phyloP scores from a whole-genome alignment of 225 moss, liverwort and hornwort species.

The Antitrichia curtipendula region DNA sequence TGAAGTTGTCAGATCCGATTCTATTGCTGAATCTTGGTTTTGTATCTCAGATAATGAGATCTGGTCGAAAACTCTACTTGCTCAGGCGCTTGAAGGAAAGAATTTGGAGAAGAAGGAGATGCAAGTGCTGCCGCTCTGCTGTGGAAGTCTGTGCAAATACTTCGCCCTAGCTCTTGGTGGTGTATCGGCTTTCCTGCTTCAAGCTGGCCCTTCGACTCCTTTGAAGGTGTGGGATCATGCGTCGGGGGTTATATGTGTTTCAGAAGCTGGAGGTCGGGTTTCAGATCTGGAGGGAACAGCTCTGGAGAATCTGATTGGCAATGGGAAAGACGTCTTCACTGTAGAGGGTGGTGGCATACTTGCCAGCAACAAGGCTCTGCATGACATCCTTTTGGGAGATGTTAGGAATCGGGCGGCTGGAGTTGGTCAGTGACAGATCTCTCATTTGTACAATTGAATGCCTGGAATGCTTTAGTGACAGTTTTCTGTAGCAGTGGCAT shows the following conservation, averaged over 20 bases:
- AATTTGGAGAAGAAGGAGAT: slow-evolving; percentile 7
- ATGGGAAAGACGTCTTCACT: slow-evolving; percentile 5
- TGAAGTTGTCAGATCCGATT: slow-evolving; percentile 8
- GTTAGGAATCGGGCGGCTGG: not conserved
- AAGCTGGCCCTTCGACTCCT: slow-evolving; percentile 6
- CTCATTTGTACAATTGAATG: not conserved
- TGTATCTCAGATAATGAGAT: slow-evolving; percentile 56
- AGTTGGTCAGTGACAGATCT: not conserved
- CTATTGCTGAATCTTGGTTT: slow-evolving; percentile 30
- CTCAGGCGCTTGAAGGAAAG: slow-evolving; percentile 11
- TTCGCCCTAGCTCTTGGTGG: slow-evolving; percentile 61
- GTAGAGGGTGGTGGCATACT: slow-evolving; percentile 35
- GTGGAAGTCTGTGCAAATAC: slow-evolving; percentile 83
- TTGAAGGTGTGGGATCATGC: slow-evolving; percentile 85
- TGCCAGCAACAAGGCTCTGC: slow-evolving; percentile 22
- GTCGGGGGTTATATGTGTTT: slow-evolving; percentile 52
- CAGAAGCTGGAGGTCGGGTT: slow-evolving; percentile 58
- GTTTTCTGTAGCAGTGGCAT: not conserved
- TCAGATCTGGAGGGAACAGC: slow-evolving; percentile 24
- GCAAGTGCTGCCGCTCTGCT: slow-evolving; percentile 38
- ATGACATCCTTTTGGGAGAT: slow-evolving; percentile 2
- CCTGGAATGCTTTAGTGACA: not conserved
- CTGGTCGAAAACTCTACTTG: slow-evolving; percentile 42
- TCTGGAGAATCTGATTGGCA: slow-evolving; percentile 9
- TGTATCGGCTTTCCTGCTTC: slow-evolving; percentile 46